Evolutionary conservation across 148 eudicot genomes (phyloP).

Genomic region (Talinum fruticosum): DNA sequence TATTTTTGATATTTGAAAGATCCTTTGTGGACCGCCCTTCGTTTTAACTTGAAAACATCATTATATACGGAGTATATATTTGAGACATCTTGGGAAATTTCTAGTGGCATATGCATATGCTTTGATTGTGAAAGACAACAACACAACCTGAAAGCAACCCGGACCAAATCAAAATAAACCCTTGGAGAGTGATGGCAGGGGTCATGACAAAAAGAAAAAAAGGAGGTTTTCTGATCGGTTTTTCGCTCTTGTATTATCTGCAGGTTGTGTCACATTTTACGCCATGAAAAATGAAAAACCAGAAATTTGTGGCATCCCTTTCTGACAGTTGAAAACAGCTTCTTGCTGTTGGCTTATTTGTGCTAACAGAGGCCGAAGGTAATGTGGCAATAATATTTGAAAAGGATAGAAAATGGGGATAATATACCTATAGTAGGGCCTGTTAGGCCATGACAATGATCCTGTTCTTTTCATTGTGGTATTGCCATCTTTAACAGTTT

Average conservation of each 20-base stretch:
- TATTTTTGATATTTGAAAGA: slow-evolving; percentile 7
- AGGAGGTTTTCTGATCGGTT: background rate
- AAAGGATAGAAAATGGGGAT: slow-evolving; percentile 3
- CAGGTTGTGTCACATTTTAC: background rate
- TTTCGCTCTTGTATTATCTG: background rate
- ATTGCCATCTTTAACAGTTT: background rate
- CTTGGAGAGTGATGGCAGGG: background rate
- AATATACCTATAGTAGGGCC: background rate
- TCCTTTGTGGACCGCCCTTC: background rate
- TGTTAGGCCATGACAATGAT: background rate
- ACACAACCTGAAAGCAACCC: background rate
- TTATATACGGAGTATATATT: background rate
- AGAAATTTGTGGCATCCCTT: slow-evolving; percentile 5
- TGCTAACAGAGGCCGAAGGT: background rate
- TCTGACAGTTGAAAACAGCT: background rate
- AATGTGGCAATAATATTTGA: background rate
- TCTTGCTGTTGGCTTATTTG: background rate
- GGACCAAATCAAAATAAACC: background rate
- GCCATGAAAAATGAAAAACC: background rate
- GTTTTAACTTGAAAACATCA: background rate
- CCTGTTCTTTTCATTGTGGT: background rate
- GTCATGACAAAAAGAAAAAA: background rate
- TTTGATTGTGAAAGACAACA: slow-evolving; percentile 5
- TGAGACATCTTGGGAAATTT: slow-evolving; percentile 11
- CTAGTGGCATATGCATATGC: background rate